Base-by-base conservation (phyloP, 257 asterid species). In the Capsicum pubescens region DNA sequence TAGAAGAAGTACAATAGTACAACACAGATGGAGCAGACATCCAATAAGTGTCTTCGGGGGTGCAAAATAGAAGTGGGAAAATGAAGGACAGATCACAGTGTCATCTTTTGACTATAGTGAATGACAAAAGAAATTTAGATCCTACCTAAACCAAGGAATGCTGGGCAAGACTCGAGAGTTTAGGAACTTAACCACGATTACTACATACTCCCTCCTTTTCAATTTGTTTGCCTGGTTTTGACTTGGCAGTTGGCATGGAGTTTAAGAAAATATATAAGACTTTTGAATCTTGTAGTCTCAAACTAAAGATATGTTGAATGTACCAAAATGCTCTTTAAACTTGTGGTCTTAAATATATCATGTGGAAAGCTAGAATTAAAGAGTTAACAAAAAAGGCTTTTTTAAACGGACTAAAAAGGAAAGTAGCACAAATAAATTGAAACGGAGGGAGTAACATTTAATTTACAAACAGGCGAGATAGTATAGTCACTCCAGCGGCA, bases 61-160 rank as follows among this genome's bases (percentile, higher is more conserved):
- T 74, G 42, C 60, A 74, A 46, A 74, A 52, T 52, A 50, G 81
- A 76, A 76, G 63, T 76, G 63, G 42, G 21, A 50, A 26, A 50
- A 21, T 52, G 21, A 52, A 76, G 42, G 81, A 52, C 81, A 76
- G 56, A 42, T 44, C 81, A 21, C 46, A 13, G 81, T 19, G 39
- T 0, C 44, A 74, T 74, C 61, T 50, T 76, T 50, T 76, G n/a
- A 52, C 81, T 52, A 12, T 50, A 46, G 4, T 14, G 21, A 76
- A 21, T 76, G 58, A 2, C 63, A 76, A 76, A 76, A 76, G 12
- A 76, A 50, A 21, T 50, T 66, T 76, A 52, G 21, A 52, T 52
- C 21, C 46, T 76, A 13, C 13, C 9, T 21, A 9, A 76, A 76
- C 81, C 63, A 76, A 76, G 81, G 44, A 76, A 52, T 0, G 21